Evolutionary conservation across 1,139 yeast genomes (phyloP), one percentile per base, ranked within the genome.

Genomic region (Yamadazyma diospyri): DNA sequence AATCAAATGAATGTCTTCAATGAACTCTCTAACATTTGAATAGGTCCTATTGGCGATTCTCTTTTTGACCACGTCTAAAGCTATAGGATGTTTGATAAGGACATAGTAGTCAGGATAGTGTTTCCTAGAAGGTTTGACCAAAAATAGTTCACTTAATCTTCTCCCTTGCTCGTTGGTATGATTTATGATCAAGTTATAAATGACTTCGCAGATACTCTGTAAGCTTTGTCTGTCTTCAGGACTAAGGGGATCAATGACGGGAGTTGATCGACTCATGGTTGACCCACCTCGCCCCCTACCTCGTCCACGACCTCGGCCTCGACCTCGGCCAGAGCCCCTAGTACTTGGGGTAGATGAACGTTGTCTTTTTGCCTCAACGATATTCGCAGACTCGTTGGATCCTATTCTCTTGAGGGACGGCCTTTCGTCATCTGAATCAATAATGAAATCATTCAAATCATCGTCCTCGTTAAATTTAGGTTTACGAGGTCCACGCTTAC

Each of bases 101-200:
- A 79, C 72, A 54, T 86, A 89, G 54, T 89, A 89, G 55, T 89
- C 97, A 0, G 97, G 95, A 47, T 89, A 89, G 27, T 76, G 59
- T 51, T 72, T 73, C 48, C 72, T 77, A 0, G 94, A 75, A 6
- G 95, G 95, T 42, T 73, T 78, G 4, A 72, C 75, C 54, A 79
- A 54, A 50, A 83, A 83, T 33, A 83, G 64, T 30, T 78, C 86
- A 41, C 83, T 72, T 36, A 78, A 59, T 11, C 57, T 53, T 30
- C 70, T 45, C 10, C 54, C 69, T 33, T 58, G 60, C 36, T 68
- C 70, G 55, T 73, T 71, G 16, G 59, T 52, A 45, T 66, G 68
- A 30, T 61, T 61, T 33, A 68, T 47, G 16, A 78, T 52, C 30
- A 59, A 54, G n/a, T 69, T 66, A 45, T 69, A 70, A 26, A 78